Base-by-base conservation (phyloP, 768 basidiomycete species). In the Calocybe gangraenosa region DNA sequence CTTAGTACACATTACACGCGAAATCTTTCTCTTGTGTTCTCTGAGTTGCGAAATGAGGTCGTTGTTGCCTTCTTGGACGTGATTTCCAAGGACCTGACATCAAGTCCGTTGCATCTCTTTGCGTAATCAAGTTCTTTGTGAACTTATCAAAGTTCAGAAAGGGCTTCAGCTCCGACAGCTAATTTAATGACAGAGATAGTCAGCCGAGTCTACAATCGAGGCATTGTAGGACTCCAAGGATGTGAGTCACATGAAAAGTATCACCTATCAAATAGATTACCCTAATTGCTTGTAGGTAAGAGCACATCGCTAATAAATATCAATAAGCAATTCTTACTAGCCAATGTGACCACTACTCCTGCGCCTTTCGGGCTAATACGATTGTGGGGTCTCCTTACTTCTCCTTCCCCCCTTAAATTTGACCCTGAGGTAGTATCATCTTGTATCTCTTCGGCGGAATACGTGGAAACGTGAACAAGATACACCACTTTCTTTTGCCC, bases 201-300 rank as follows among this genome's bases (percentile, higher is more conserved):
- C 36, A 53, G 48, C 28, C 42, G 46, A 32, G 43, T 47, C 3
- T 50, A 44, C 37, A 53, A 50, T 32, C 52, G 49, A 15, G 42
- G 22, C 2, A 23, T 50, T 5, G 28, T 53, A 17, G 52, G 52
- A 0, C 25, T 41, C 7, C 42, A 47, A 23, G 17, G 40, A 35
- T 53, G 52, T 48, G 15, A 35, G 46, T 41, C 23, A 4, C 13
- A 20, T 14, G 20, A n/a, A 17, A 1, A 3, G 9, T 32, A 37
- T 33, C 13, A 9, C 20, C 10, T 1, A 17, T 18, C 14, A 19
- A 3, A 9, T 9, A 2, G 13, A 15, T 13, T 14, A 7, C 3
- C 18, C 40, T 44, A n/a, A 34, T 13, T 11, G 5, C 6, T 28
- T 28, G 5, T 9, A 53, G 52, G 52, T 13, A 22, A 17, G 1